phyloP scores from a whole-genome alignment of 1,284 basidiomycete genomes.

The Moesziomyces sp. region DNA sequence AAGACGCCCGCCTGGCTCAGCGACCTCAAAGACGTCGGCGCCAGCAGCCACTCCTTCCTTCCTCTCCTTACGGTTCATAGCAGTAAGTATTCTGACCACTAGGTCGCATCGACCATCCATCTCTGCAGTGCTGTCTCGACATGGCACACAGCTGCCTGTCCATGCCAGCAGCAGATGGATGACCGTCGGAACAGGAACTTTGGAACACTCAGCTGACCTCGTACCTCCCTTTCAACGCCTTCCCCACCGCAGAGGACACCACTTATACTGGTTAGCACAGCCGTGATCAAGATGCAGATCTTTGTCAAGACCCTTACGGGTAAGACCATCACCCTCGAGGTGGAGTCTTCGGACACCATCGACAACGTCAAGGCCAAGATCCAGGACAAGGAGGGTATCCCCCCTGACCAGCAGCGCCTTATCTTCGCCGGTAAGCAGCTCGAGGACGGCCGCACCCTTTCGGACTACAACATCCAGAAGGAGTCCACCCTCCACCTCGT shows the following conservation, averaged over 20 bases:
- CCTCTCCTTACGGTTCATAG: constrained; percentile 45
- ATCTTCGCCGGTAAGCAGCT: constrained; percentile 99
- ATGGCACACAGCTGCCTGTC: background rate
- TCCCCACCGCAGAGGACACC: constrained; percentile 50
- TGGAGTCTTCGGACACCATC: constrained; percentile 68
- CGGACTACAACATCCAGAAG: constrained; percentile 84
- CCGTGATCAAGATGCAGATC: constrained; percentile 61
- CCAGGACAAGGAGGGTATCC: constrained; percentile 77
- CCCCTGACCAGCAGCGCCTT: constrained; percentile 94
- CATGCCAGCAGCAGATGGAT: background rate
- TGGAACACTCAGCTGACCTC: constrained; percentile 11
- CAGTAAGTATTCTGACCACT: constrained; percentile 40
- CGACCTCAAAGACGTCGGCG: constrained; percentile 4
- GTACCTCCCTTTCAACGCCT: background rate
- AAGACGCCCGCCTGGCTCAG: background rate
- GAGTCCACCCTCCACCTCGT: constrained; percentile 65
- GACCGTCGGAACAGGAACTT: background rate
- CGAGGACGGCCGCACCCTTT: constrained; percentile 70
- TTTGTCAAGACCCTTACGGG: constrained; percentile 68
- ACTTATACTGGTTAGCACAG: constrained; percentile 63
- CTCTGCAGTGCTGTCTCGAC: background rate
- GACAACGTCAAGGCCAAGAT: constrained; percentile 70
- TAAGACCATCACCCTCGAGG: constrained; percentile 69
- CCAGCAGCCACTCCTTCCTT: constrained; percentile 24
- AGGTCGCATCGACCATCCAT: constrained; percentile 2